Base-by-base conservation (phyloP, 1,139 yeast species). In the Wickerhamomyces sp. region DNA sequence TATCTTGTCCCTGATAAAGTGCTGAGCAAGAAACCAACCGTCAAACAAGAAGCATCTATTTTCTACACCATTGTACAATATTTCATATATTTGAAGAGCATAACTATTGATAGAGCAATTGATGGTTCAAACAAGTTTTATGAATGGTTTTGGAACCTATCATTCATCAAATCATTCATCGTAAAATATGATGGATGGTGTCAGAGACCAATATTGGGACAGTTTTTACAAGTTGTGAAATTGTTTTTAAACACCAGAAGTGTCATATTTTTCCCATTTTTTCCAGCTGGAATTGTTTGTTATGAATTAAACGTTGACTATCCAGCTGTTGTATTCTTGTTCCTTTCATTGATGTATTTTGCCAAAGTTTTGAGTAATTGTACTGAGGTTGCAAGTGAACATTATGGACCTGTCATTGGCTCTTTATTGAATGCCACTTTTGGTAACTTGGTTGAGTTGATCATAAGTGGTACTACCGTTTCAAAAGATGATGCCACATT, bases 381-480 rank as follows among this genome's bases (percentile, higher is more conserved):
- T 15, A 55, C 59, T 7, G 59, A 55, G 47, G 43, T 50, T 47
- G 58, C 59, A 3, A 51, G 47, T 36, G 56, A 53, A 35, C 59
- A 55, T 47, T 55, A 49, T 30, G 59, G 59, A 27, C 64, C 88
- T 57, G 89, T 96, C 13, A 58, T 90, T 37, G 98, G 98, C 23
- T 97, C 97, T 0, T 72, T 91, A 53, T 72, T 93, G 60, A 93
- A 93, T 67, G 97, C 98, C 6, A 90, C 97, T 11, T 87, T 93
- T 63, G 98, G 98, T 49, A 93, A 93, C 66, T 95, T 95, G 10
- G 87, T 55, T 18, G 59, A 55, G 37, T 29, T 55, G 39, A 54
- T 55, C 44, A 55, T 55, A 26, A 54, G 58, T 3, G 59, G 59
- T 39, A 53, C 59, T 1, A 54, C 59, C 11, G 57, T 55, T 9